These are phyloP conservation scores for Wickerhamiella australiensis DNA, from an alignment of 805 yeast species.

Conservation along the genomic window DNA sequence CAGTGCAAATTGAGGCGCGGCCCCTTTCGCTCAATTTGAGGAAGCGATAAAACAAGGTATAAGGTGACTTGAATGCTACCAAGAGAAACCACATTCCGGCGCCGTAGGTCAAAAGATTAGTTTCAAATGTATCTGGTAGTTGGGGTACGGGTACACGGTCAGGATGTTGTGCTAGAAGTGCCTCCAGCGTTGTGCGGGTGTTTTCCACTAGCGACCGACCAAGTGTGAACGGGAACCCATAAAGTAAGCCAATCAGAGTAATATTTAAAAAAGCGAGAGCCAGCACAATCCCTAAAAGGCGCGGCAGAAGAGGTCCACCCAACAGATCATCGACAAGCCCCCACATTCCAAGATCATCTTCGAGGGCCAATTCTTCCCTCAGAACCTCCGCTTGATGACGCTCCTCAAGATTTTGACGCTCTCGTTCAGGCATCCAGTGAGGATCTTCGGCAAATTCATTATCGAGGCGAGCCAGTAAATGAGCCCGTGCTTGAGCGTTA, in stretches of 20 bases:
- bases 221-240: not conserved
- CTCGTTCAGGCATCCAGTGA: not conserved
- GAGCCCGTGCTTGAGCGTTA: not conserved
- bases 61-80: not conserved
- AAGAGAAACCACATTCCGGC: not conserved
- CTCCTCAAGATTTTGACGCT: not conserved
- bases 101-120: not conserved
- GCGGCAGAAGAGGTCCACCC: slow-evolving; percentile 6
- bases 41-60: not conserved
- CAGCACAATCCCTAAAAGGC: not conserved
- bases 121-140: not conserved
- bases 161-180: not conserved
- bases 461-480: not conserved
- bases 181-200: not conserved
- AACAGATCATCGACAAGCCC: slow-evolving; percentile 1
- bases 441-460: not conserved
- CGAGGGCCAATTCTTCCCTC: not conserved
- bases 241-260: not conserved
- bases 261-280: not conserved
- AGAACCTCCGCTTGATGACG: not conserved
- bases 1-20: slow-evolving; percentile 17
- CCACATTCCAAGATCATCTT: slow-evolving; percentile 7
- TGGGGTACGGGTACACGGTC: not conserved
- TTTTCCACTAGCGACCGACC: not conserved
- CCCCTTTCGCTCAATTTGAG: not conserved